Conservation (phyloP, 108 stramenopile genomes). For the Nitzschia sp. region DNA sequence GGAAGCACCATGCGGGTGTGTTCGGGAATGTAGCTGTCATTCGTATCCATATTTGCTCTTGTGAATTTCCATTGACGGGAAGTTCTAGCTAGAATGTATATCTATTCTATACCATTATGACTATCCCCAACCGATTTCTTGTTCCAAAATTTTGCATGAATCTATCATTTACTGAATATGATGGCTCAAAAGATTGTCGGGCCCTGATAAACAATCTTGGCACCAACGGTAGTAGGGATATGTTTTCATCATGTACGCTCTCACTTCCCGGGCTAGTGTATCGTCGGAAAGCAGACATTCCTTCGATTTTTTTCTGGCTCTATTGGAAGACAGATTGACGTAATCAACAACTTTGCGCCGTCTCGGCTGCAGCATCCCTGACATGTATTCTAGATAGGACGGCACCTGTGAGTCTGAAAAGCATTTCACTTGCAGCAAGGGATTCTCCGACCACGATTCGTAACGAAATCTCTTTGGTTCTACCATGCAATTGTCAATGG, state of each 20-base stretch:
- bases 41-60: not conserved
- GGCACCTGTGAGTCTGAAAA: not conserved
- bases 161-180: no score
- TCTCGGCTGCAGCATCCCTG: not conserved
- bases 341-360: not conserved
- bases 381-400: slow-evolving; percentile 1
- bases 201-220: slow-evolving; percentile 14
- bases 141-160: no score
- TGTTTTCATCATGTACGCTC: slow-evolving; percentile 7
- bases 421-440: not conserved
- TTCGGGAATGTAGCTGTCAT: not conserved
- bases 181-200: slow-evolving; percentile 15
- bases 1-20: slow-evolving; percentile 31
- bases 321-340: not conserved
- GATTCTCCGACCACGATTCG: not conserved
- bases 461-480: not conserved
- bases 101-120: no score
- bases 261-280: slow-evolving; percentile 4
- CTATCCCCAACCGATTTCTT: no score
- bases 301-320: not conserved
- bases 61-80: no score
- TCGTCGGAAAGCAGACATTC: slow-evolving; percentile 9
- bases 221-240: slow-evolving; percentile 33
- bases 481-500: not conserved
- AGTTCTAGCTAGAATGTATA: no score